Percentiles rank a stretch among this genome's conserved stretches.
Evolutionary conservation across 345 rosid genomes (phyloP).

Genomic region (Lenwebbia sp.): DNA sequence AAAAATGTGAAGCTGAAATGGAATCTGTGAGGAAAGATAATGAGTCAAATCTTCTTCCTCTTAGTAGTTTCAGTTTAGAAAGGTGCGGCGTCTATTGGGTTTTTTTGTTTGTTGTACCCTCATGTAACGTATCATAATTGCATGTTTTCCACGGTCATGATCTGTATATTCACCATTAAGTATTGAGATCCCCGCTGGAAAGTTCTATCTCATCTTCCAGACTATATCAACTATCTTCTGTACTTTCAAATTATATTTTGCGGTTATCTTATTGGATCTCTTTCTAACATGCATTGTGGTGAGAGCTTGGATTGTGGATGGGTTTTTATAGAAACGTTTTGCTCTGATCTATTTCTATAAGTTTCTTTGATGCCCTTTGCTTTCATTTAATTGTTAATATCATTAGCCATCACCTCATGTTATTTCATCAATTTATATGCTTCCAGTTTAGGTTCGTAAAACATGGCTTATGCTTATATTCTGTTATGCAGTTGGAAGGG

Average conservation of each 20-base stretch:
- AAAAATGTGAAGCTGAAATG: conserved; percentile 69
- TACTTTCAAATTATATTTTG: background rate
- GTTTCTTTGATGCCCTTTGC: background rate
- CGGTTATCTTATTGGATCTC: background rate
- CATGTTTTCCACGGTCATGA: background rate
- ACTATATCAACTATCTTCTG: background rate
- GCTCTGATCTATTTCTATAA: background rate
- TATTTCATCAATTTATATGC: background rate
- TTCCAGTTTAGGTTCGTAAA: background rate
- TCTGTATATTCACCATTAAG: background rate
- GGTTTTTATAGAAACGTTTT: background rate
- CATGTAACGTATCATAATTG: background rate
- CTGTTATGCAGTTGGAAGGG: conserved; percentile 23
- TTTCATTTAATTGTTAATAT: background rate
- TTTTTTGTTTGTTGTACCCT: background rate
- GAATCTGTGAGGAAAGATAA: conserved; percentile 60
- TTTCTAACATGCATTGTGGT: background rate
- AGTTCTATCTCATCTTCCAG: background rate
- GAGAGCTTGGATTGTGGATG: background rate
- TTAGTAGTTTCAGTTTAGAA: conserved; percentile 45
- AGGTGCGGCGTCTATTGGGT: conserved; percentile 19
- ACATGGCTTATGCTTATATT: background rate
- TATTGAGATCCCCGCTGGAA: background rate
- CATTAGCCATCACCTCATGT: background rate
- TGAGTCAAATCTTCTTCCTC: conserved; percentile 63